Evolutionary conservation across 805 yeast genomes (phyloP), one percentile per base, ranked within the genome.

Genomic region (Metahyphopichia silvanorum): DNA sequence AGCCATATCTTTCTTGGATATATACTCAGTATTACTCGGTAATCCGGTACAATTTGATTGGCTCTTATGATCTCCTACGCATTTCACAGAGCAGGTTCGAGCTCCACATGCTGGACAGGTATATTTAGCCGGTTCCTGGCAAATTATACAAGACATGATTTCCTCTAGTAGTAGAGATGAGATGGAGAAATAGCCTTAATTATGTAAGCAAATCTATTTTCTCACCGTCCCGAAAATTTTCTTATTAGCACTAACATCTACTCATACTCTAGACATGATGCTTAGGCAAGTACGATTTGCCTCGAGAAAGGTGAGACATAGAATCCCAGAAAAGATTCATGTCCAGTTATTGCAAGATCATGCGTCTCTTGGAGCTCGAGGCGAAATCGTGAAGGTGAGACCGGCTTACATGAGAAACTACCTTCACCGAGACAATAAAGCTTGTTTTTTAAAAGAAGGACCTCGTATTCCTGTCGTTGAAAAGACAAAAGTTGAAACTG

Each of bases 341-440:
- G 88, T 88, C 10, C 96, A 88, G 63, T 64, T 87, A n/a, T 66
- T 86, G 38, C 72, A 67, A 47, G 85, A 85, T 48, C 71, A 77
- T 50, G 75, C 78, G 19, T 71, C 71, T 10, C 58, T 81, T 35
- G 94, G 95, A 14, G 62, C 62, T 15, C 65, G 62, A 39, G 96
- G 96, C 21, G 82, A 88, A 61, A 70, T 88, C 27, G 69, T 82
- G 18, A 65, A 73, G 21, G 96, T 88, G 13, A 71, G 77, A 40
- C 88, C 95, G 19, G 84, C 87, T 15, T 67, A 76, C 40, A 88
- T 88, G 96, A 76, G 91, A 51, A 86, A 85, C 60, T 75, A 63
- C 46, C 70, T 88, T 35, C 86, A 86, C 47, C 75, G 76, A 26
- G 48, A 66, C 39, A 80, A 85, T 47, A 84, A 86, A 27, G 96